phyloP scores from a whole-genome alignment of 306 rosid species.

The Casuarina glauca region DNA sequence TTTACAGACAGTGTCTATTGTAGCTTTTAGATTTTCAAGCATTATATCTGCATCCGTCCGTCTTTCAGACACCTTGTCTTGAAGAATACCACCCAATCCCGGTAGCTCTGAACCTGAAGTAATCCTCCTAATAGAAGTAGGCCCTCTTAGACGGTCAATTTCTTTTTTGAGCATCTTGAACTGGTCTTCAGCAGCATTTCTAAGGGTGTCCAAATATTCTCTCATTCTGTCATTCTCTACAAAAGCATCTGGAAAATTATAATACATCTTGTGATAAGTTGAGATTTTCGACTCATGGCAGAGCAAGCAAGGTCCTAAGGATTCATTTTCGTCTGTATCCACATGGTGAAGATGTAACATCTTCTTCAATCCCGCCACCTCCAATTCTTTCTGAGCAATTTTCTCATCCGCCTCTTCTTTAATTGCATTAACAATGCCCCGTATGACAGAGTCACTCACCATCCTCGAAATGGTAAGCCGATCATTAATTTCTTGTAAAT shows the following conservation, averaged over 20 bases:
- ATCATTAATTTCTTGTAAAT: conserved; percentile 52
- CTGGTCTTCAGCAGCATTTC: conserved; percentile 39
- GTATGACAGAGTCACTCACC: conserved; percentile 83
- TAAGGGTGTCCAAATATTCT: conserved; percentile 44
- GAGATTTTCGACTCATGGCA: conserved; percentile 26
- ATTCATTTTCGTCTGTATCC: conserved; percentile 36
- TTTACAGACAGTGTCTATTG: conserved; percentile 39
- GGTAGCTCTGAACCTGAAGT: conserved; percentile 57
- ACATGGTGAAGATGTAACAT: conserved; percentile 31
- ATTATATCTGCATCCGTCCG: conserved; percentile 48
- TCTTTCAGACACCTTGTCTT: conserved; percentile 52
- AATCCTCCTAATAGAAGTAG: conserved; percentile 43
- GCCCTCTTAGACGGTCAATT: conserved; percentile 49
- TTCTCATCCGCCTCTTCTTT: conserved; percentile 68
- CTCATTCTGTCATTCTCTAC: conserved; percentile 33
- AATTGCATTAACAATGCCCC: conserved; percentile 76
- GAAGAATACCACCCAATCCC: conserved; percentile 70
- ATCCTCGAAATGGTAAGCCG: conserved; percentile 73
- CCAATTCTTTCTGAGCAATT: conserved; percentile 67
- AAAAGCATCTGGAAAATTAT: conserved; percentile 26
- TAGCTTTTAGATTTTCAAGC: conserved; percentile 45
- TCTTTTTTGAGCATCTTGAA: conserved; percentile 63
- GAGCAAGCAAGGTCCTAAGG: conserved; percentile 16
- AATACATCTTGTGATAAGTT: not conserved
- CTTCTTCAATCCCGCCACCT: conserved; percentile 62